These are phyloP conservation scores for Chlorokybus atmophyticus DNA, from an alignment of 139 green algal genomes.

Conservation along the genomic window DNA sequence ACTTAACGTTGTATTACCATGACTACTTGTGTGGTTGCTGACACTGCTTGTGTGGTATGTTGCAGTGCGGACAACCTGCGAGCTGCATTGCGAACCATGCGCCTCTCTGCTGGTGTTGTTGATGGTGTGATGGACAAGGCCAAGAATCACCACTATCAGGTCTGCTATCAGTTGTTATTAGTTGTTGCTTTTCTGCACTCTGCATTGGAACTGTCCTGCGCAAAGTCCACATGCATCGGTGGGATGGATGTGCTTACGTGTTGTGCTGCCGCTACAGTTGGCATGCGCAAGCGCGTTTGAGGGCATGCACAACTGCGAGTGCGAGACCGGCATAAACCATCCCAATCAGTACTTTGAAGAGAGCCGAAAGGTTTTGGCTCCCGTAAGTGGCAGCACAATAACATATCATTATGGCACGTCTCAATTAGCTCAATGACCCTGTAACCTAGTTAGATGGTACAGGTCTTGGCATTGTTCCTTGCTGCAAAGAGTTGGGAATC, in stretches of 20 bases:
- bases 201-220: too few species aligned
- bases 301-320: slow-evolving; percentile 45
- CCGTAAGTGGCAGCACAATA: too few species aligned
- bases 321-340: slow-evolving; percentile 78
- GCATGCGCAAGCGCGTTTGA: slow-evolving; percentile 80
- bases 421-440: too few species aligned
- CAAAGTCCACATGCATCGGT: not conserved
- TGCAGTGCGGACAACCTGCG: slow-evolving; percentile 42
- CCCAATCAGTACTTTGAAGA: slow-evolving; percentile 68
- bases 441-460: too few species aligned
- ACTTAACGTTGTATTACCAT: not conserved
- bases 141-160: slow-evolving; percentile 25
- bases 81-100: slow-evolving; percentile 36
- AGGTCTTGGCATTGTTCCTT: too few species aligned
- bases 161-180: too few species aligned
- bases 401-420: too few species aligned
- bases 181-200: too few species aligned
- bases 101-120: slow-evolving; percentile 35
- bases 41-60: slow-evolving; percentile 3
- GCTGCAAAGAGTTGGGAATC: too few species aligned
- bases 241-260: not conserved
- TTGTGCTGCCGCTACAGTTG: slow-evolving; percentile 44
- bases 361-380: slow-evolving; percentile 16
- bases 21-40: slow-evolving; percentile 1
- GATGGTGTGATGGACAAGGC: slow-evolving; percentile 61